Evolutionary conservation across 768 basidiomycete genomes (phyloP).

Genomic region (Lentinus tigrinus): DNA sequence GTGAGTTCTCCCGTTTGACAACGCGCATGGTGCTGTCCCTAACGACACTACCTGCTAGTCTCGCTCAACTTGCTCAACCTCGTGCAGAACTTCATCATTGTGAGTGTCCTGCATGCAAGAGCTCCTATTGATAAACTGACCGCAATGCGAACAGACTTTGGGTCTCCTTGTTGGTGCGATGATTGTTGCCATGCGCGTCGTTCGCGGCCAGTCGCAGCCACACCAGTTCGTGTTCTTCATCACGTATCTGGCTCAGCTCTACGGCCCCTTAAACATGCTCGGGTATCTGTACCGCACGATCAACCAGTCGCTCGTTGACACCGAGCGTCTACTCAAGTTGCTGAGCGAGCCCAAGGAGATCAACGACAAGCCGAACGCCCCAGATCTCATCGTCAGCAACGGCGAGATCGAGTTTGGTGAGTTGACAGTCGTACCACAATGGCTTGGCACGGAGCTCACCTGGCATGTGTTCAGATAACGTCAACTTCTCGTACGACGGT

Average conservation of each 20-base stretch:
- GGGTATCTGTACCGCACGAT: conserved; percentile 78
- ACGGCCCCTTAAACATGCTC: conserved; percentile 73
- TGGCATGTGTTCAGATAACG: conserved; percentile 55
- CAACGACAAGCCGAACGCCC: conserved; percentile 74
- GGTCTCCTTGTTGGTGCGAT: conserved; percentile 82
- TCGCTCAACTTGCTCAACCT: conserved; percentile 76
- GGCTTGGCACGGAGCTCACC: neutral
- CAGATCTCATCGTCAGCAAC: conserved; percentile 66
- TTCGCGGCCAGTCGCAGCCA: conserved; percentile 47
- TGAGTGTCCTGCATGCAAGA: conserved; percentile 31
- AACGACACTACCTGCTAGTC: conserved; percentile 35
- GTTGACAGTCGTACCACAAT: conserved; percentile 23
- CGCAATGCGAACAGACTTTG: conserved; percentile 45
- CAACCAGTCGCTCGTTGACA: conserved; percentile 76
- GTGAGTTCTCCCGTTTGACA: conserved; percentile 41
- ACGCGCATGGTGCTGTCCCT: neutral
- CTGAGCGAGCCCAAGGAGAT: conserved; percentile 84
- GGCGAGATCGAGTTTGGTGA: conserved; percentile 88
- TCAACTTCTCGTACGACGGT: conserved; percentile 81
- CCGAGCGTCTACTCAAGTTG: conserved; percentile 79
- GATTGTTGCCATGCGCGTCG: conserved; percentile 73
- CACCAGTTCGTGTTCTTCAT: conserved; percentile 79
- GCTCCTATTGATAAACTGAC: neutral
- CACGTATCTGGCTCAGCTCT: conserved; percentile 78
- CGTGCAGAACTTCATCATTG: conserved; percentile 80